Evolutionary conservation across 768 basidiomycete genomes (phyloP).

Genomic region (Rhizopogon sp.): DNA sequence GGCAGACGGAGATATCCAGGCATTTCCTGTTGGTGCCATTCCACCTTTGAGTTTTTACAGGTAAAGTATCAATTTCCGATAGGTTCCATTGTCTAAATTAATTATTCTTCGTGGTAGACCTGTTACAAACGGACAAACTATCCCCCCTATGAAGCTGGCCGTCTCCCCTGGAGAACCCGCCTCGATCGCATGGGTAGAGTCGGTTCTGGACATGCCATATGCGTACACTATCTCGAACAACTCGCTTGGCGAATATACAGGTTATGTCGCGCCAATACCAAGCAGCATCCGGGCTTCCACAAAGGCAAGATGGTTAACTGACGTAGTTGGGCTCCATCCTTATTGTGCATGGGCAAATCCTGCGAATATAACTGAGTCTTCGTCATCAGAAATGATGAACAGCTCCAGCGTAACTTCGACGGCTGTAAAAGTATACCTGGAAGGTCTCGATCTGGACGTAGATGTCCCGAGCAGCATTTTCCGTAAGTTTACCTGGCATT

Average conservation of each 20-base stretch:
- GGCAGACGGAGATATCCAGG: slow-evolving; percentile 1
- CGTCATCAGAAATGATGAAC: background rate
- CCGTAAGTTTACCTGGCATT: background rate
- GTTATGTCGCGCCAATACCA: background rate
- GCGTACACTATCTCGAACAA: background rate
- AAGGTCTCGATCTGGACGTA: background rate
- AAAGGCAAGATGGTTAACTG: slow-evolving; percentile 19
- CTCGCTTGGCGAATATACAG: background rate
- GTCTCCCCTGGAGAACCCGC: background rate
- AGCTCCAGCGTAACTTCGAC: background rate
- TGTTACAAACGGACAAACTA: background rate
- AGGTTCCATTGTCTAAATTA: background rate
- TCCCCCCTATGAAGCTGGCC: background rate
- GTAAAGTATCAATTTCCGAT: background rate
- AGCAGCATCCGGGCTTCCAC: slow-evolving; percentile 6
- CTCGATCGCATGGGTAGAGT: slow-evolving; percentile 1
- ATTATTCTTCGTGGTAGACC: background rate
- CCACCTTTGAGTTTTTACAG: background rate
- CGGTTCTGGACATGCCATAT: background rate
- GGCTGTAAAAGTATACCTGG: background rate
- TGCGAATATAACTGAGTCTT: slow-evolving; percentile 9
- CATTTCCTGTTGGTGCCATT: slow-evolving; percentile 1
- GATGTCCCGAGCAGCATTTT: background rate
- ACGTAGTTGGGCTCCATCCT: slow-evolving; percentile 15
- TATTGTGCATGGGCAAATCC: slow-evolving; percentile 18